Evolutionary conservation across 208 protist genomes (phyloP).

Genomic region (Borovskyia barvae): DNA sequence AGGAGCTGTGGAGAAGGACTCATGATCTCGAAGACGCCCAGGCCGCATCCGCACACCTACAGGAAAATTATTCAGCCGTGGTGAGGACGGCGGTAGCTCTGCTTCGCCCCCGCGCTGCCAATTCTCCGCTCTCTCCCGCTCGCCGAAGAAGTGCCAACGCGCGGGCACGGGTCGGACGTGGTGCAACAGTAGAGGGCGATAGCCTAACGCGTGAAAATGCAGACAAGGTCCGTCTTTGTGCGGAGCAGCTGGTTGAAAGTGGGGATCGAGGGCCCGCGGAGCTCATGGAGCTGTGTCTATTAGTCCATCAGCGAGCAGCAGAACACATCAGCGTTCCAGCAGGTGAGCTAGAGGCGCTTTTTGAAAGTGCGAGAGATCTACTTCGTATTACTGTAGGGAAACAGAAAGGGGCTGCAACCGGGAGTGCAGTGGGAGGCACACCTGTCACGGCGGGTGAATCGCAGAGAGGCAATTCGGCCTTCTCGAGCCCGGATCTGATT

Average conservation of each 20-base stretch:
- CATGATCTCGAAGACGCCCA: conserved; percentile 14
- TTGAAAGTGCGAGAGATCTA: conserved; percentile 11
- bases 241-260: conserved; percentile 8
- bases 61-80: conserved; percentile 15
- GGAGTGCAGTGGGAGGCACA: too few species aligned
- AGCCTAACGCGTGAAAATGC: conserved; percentile 6
- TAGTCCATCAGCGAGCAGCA: background rate
- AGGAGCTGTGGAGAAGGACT: conserved; percentile 31
- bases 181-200: too few species aligned
- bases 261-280: conserved; percentile 11
- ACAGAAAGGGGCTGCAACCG: too few species aligned
- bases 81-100: conserved; percentile 6
- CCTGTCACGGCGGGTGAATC: too few species aligned
- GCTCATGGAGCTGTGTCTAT: conserved; percentile 10
- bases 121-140: background rate
- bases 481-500: too few species aligned
- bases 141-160: background rate
- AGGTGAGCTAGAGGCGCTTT: conserved; percentile 24
- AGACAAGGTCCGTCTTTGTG: conserved; percentile 8
- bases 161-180: too few species aligned
- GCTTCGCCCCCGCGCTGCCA: conserved; percentile 1
- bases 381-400: conserved; percentile 4
- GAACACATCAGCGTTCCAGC: conserved; percentile 16
- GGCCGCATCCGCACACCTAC: conserved; percentile 6
- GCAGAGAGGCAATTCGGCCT: too few species aligned